Base-by-base conservation (phyloP, 1,284 basidiomycete species). In the Veloporphyrellus conicus region DNA sequence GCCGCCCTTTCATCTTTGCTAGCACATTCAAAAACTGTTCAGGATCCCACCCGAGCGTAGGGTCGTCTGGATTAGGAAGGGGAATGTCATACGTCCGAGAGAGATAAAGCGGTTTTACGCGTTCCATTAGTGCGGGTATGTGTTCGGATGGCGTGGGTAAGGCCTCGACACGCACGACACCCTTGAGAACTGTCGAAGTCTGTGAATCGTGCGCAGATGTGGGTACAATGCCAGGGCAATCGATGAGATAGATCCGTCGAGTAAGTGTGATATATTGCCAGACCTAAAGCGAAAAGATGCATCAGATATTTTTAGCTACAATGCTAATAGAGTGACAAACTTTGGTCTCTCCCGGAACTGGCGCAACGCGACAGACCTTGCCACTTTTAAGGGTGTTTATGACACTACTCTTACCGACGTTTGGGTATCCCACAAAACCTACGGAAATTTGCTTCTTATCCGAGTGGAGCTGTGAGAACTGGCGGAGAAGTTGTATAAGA, bases 381-480 rank as follows among this genome's bases (percentile, higher is more conserved):
- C 92, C 90, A 71, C 91, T 93, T 78, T 99, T 99, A 54, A 99
- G 79, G 35, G 96, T 98, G 74, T 99, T 99, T 74, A 99, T 99
- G 57, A 99, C 92, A 61, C 85, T 90, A 54, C 88, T 92, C 72
- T 99, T 99, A 40, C 96, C 95, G 47, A 97, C 93, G 68, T 99
- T 99, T 5, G 96, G 95, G 70, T 99, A 99, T 42, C 96, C 95
- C 56, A 99, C 82, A 66, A 99, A 93, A 10, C 95, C 95, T 54
- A 99, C 93, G 28, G 92, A 95, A 64, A 99, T 98, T 70, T 99
- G 95, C 73, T 98, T 99, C 77, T 96, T 97, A 76, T 99, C 96
- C 12, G 93, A 92, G 71, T 98, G 95, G 31, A 99, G 81, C 54
- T 92, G 90, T 10, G 93, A 91, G 70, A 99, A 99, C 67, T 99